phyloP scores from a whole-genome alignment of 495 filamentous ascomycete species.

The Tuber indicum region DNA sequence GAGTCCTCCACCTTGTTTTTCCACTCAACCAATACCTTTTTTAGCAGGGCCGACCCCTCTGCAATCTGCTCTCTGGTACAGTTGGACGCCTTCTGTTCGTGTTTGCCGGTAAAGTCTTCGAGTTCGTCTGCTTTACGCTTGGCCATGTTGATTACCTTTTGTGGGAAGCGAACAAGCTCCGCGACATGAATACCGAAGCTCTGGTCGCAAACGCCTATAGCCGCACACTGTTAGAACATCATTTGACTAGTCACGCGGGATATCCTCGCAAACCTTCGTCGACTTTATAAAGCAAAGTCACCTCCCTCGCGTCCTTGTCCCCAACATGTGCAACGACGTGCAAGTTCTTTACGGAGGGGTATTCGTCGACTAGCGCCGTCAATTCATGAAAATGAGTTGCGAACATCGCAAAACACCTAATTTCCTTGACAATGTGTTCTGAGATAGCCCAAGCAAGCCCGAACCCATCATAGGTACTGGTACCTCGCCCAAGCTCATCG shows the following conservation, averaged over 20 bases:
- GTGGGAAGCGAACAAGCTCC: slow-evolving; percentile 94
- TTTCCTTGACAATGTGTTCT: slow-evolving; percentile 92
- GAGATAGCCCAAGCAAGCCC: slow-evolving; percentile 97
- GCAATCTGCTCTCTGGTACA: slow-evolving; percentile 75
- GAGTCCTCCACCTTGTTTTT: slow-evolving; percentile 69
- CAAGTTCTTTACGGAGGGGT: slow-evolving; percentile 81
- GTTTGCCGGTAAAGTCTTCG: slow-evolving; percentile 83
- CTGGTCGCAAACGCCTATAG: slow-evolving; percentile 76
- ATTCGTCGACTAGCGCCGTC: slow-evolving; percentile 76
- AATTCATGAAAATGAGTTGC: slow-evolving; percentile 99
- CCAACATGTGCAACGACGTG: slow-evolving; percentile 91
- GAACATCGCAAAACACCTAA: slow-evolving; percentile 86
- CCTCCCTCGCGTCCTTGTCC: slow-evolving; percentile 61
- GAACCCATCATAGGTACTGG: slow-evolving; percentile 97
- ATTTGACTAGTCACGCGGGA: not conserved
- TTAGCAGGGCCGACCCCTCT: slow-evolving; percentile 78
- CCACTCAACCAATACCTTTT: slow-evolving; percentile 79
- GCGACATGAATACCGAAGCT: slow-evolving; percentile 97
- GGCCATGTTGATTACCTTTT: slow-evolving; percentile 97
- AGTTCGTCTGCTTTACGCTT: slow-evolving; percentile 96
- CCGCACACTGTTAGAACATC: not conserved
- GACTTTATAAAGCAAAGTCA: slow-evolving; percentile 94
- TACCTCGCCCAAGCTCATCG: slow-evolving; percentile 96
- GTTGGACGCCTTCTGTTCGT: slow-evolving; percentile 51
- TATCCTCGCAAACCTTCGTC: slow-evolving; percentile 53